Conservation (phyloP, 805 yeast species). For the Hanseniaspora singularis region DNA sequence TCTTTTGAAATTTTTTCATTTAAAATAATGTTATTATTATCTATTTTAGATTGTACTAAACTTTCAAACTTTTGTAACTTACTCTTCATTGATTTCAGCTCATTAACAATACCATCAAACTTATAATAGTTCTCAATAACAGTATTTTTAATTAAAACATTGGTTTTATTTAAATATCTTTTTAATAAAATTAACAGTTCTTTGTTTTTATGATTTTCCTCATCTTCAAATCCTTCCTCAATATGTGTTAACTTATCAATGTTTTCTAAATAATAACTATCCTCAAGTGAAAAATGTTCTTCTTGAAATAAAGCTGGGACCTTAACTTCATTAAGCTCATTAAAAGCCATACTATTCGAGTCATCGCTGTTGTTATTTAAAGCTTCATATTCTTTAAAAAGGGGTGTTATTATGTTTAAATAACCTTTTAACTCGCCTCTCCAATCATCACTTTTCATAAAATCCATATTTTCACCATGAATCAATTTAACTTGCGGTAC, state of each 20-base stretch:
- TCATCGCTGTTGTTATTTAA: too few species aligned
- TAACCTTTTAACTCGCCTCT: constrained; percentile 36
- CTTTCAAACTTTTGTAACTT: constrained; percentile 43
- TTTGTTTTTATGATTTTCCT: neutral
- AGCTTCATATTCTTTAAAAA: neutral
- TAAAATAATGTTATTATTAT: constrained; percentile 37
- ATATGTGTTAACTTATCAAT: too few species aligned
- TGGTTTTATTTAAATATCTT: neutral
- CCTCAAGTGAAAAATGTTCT: constrained; percentile 65
- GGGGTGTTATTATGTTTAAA: constrained; percentile 20
- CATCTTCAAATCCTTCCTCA: constrained; percentile 38
- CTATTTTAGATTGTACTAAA: constrained; percentile 39
- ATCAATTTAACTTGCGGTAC: constrained; percentile 70
- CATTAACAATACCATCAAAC: constrained; percentile 72
- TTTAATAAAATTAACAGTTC: neutral
- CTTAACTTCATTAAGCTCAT: too few species aligned
- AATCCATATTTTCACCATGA: constrained; percentile 33
- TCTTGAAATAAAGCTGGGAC: constrained; percentile 65
- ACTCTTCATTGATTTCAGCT: constrained; percentile 54
- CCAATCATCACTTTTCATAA: constrained; percentile 23
- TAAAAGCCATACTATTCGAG: too few species aligned
- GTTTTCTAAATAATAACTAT: constrained; percentile 23
- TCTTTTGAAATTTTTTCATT: constrained; percentile 38
- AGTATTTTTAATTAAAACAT: neutral
- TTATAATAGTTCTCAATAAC: constrained; percentile 75